Percentiles rank a stretch among this genome's conserved stretches.
Evolutionary conservation across 257 asterid genomes (phyloP).

Genomic region (Nicotiana otophora): DNA sequence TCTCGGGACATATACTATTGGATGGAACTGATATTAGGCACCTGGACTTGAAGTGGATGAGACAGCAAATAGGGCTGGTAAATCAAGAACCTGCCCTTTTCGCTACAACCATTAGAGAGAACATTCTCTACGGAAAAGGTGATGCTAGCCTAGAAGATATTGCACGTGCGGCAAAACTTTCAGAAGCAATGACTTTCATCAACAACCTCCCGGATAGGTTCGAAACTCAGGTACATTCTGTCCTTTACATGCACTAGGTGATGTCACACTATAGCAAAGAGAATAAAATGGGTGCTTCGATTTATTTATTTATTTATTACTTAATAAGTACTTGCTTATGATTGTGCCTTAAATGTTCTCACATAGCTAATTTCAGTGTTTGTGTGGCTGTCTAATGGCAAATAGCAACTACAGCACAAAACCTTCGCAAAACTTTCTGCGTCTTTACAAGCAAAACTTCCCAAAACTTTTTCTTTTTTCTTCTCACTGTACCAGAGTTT

Average conservation of each 20-base stretch:
- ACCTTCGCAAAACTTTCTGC: neutral
- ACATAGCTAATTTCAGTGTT: neutral
- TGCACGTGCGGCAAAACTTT: slow-evolving; percentile 70
- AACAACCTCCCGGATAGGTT: slow-evolving; percentile 82
- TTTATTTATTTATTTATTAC: neutral
- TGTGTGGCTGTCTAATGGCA: neutral
- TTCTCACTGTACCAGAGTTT: neutral
- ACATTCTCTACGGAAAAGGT: slow-evolving; percentile 73
- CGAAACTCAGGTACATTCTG: slow-evolving; percentile 69
- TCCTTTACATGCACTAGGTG: neutral
- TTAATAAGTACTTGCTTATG: neutral
- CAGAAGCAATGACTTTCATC: slow-evolving; percentile 82
- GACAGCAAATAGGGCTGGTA: slow-evolving; percentile 84
- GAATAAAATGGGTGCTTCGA: neutral
- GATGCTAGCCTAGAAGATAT: slow-evolving; percentile 77
- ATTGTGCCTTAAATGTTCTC: neutral
- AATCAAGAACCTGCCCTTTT: slow-evolving; percentile 95
- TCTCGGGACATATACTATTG: slow-evolving; percentile 50
- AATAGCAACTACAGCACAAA: neutral
- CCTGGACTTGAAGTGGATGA: slow-evolving; percentile 76
- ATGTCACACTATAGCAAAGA: neutral
- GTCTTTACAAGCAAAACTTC: neutral
- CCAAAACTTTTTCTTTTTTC: neutral
- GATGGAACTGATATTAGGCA: slow-evolving; percentile 66
- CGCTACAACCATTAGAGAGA: slow-evolving; percentile 81